Evolutionary conservation across 2,329 filamentous ascomycete genomes (phyloP), one percentile per base, ranked within the genome.

Genomic region (Teratosphaeria zuluensis): DNA sequence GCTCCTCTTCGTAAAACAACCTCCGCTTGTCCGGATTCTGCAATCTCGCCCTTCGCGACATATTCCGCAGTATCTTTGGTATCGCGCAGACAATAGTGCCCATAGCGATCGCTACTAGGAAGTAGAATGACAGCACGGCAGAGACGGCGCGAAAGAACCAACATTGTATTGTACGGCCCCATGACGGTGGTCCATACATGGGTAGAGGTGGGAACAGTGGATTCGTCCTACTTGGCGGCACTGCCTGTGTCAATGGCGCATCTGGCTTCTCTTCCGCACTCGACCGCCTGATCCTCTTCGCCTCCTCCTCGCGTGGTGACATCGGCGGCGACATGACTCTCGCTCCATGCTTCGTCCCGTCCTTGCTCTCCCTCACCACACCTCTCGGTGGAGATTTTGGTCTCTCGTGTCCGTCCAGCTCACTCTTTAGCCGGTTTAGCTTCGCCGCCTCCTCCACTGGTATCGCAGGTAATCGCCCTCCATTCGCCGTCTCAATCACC

Each of bases 141-240:
- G 90, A 90, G 0, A 85, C 81, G 1, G 82, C 63, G 9, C 86
- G 81, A 61, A 94, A 88, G 16, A 80, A 75, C 32, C 80, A 72
- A 68, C 84, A 89, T 64, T 92, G 86, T 0, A 90, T 33, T 33
- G 83, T 78, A 54, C 85, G 80, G n/a, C 86, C 59, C 0, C 82
- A 56, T 0, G 87, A 86, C 0, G 90, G 85, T 0, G 90, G 87
- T 0, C 89, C 89, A 66, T 95, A 96, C 0, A 90, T 77, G 0
- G 91, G 91, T 8, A 96, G 73, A 1, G 90, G 89, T 5, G 91
- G 91, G 64, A 96, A 96, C 4, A 95, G 76, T 2, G 89, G 88
- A 64, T 92, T 86, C 1, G 89, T 92, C 63, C 84, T 81, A 7
- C 85, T 85, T 1, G 85, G 84, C 0, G 87, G 85, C 31, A 77